Evolutionary conservation across 306 rosid species (phyloP), one percentile per base, ranked within the genome.

Genomic region (Cicer bijugum): DNA sequence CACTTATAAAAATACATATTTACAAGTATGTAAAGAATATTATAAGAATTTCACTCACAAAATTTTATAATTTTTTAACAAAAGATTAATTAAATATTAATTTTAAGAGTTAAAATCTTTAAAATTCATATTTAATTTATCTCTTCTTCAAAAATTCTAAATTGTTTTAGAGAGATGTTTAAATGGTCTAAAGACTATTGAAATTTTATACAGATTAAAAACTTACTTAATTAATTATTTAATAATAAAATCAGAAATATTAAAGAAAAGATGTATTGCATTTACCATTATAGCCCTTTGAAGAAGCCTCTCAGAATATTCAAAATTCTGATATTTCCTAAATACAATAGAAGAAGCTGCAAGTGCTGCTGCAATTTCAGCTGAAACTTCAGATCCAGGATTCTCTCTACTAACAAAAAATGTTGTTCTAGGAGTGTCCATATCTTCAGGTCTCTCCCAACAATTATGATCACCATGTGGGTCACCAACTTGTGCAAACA

Each of bases 401-500:
- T 50, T 5, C 0, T 72, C 45, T 6, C 12, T 66, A 33, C 17
- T 75, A 0, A 84, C 85, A 7, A 68, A 83, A 43, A 33, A 86
- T 2, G 84, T 20, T 0, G 83, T 84, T 69, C 88, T 78, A 5
- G 72, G 88, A 0, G 86, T 80, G 78, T 88, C 90, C 92, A 88
- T 80, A 60, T 86, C 92, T 60, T 88, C 90, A 11, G 88, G 92
- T 46, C 92, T 88, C 76, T 88, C 71, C 90, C 90, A 88, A 47
- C 90, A 88, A 55, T 9, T 9, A 11, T 86, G 92, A 43, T 88
- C 88, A 8, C 9, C 51, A 28, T 65, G 1, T 2, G 92, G 88
- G 9, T 88, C 88, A 2, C 87, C 92, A n/a, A 86, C 90, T 53
- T 63, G 78, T 4, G 69, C 88, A 55, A 82, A 67, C 16, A 88